Evolutionary conservation across 2,329 filamentous ascomycete species (phyloP), one percentile per base, ranked within the genome.

Genomic region (Parasarocladium wereldwijsianum): DNA sequence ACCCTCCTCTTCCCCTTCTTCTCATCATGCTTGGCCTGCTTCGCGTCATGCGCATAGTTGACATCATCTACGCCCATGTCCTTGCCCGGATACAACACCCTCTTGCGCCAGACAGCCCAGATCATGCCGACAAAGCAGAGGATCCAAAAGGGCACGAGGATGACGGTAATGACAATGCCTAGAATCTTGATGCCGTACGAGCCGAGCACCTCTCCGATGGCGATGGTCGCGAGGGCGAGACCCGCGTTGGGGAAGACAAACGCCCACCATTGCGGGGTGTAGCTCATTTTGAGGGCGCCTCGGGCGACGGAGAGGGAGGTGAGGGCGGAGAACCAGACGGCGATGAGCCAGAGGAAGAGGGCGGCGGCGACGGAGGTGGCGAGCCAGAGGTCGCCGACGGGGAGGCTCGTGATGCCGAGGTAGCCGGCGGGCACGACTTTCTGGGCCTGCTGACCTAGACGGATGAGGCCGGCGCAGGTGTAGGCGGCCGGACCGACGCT

Each of bases 181-280:
- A 70, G 50, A 4, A 58, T 54, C 41, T 57, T 41, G 26, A 72
- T 54, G 0, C 50, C 60, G 2, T 51, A 29, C 36, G 62, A 69
- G 4, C 55, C 42, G 21, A 70, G 49, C 3, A 49, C 53, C 8
- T 57, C 54, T 1, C 60, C 66, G 24, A 69, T 51, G 15, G 63
- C 56, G 20, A 71, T 67, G 2, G 61, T 62, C 4, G 64, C 67
- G 15, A 71, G 50, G 1, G 63, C 65, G 24, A 72, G 58, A 0
- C 67, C 68, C 1, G 60, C 65, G 33, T 72, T 71, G 4, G 68
- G 67, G 42, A 72, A 40, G 24, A 38, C 30, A 25, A 39, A 37
- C 0, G 65, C 63, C 62, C 63, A 69, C 66, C 65, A 73, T 8
- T 36, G 31, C 16, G 66, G 44, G 6, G 60, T 56, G 43, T 66